phyloP scores from a whole-genome alignment of 192 early-diverging fungal species.

The Coemansia sp. region DNA sequence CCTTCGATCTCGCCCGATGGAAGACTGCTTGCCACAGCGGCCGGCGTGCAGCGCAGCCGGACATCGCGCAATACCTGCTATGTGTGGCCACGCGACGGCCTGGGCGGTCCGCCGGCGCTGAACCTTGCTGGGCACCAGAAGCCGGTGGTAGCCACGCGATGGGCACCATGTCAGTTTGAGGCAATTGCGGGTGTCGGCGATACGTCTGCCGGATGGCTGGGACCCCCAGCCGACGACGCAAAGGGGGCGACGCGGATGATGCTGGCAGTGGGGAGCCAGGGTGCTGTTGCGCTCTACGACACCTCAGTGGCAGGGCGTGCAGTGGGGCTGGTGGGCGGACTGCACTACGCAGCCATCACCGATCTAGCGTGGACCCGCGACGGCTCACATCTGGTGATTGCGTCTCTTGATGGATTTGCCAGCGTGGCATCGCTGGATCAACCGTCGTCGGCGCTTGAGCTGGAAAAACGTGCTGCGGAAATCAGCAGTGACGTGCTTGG shows the following conservation, averaged over 20 bases:
- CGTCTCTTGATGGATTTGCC: constrained; percentile 87
- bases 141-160: constrained; percentile 77
- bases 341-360: constrained; percentile 88
- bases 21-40: constrained; percentile 74
- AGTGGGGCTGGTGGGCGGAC: constrained; percentile 68
- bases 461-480: constrained; percentile 6
- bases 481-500: too few relatives aligned
- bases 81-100: constrained; percentile 64
- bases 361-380: constrained; percentile 86
- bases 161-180: constrained; percentile 52
- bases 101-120: constrained; percentile 66
- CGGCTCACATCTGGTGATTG: constrained; percentile 71
- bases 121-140: constrained; percentile 70
- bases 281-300: constrained; percentile 83
- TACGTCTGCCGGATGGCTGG: background rate
- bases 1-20: constrained; percentile 89
- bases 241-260: constrained; percentile 72
- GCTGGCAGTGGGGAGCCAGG: constrained; percentile 84
- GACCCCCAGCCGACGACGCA: constrained; percentile 5
- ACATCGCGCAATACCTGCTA: constrained; percentile 64
- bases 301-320: constrained; percentile 67
- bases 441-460: constrained; percentile 19
- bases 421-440: constrained; percentile 73
- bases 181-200: constrained; percentile 7
- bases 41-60: constrained; percentile 62